Percentiles rank a stretch among this genome's conserved stretches.
Evolutionary conservation across 2,329 filamentous ascomycete species (phyloP).

Genomic region (Paracoccidioides brasiliensis): DNA sequence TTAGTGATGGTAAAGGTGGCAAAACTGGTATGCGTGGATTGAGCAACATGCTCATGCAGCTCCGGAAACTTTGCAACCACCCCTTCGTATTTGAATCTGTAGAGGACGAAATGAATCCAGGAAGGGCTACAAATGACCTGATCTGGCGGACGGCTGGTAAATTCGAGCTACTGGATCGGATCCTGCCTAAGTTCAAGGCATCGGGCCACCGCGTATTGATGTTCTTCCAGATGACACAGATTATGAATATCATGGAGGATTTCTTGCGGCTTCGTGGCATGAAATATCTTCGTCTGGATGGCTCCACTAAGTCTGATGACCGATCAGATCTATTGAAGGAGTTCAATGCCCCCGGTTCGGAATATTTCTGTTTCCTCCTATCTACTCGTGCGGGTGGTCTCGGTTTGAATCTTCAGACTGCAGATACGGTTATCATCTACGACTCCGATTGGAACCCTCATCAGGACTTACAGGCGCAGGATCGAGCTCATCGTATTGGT

Average conservation of each 20-base stretch:
- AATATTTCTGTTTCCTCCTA: conserved; percentile 96
- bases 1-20: conserved; percentile 88
- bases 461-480: conserved; percentile 96
- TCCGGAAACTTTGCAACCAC: conserved; percentile 97
- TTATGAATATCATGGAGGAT: conserved; percentile 99
- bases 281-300: conserved; percentile 82
- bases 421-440: conserved; percentile 98
- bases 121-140: conserved; percentile 75
- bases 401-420: conserved; percentile 91
- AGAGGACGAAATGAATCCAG: conserved; percentile 94
- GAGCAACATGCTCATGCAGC: conserved; percentile 99
- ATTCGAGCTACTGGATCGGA: conserved; percentile 85
- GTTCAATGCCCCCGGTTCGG: conserved; percentile 82
- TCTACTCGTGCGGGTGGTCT: conserved; percentile 97
- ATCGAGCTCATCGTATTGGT: conserved; percentile 99
- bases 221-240: conserved; percentile 99
- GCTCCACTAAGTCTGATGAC: conserved; percentile 95
- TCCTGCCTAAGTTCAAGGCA: conserved; percentile 83
- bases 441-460: conserved; percentile 99
- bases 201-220: conserved; percentile 93
- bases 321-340: conserved; percentile 76
- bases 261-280: conserved; percentile 75
- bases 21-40: conserved; percentile 88
- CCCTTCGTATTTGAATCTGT: conserved; percentile 98
- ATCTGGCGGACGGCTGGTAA: conserved; percentile 94